Base-by-base conservation (phyloP, 768 basidiomycete genomes). In the Mycena pura region DNA sequence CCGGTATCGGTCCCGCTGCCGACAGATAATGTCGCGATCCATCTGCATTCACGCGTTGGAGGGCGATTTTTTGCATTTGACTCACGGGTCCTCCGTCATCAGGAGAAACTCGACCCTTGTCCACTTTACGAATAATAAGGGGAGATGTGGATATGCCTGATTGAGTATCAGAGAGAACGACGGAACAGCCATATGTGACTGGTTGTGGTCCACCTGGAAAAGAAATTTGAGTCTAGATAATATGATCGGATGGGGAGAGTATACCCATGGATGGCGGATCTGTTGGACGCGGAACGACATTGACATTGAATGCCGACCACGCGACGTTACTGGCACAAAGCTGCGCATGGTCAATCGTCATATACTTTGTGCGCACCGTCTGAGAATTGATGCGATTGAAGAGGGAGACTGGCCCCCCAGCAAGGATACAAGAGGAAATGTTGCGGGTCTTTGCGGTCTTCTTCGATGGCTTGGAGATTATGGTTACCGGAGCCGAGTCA, bases 301-400 rank as follows among this genome's bases (percentile, higher is more conserved):
- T 93, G 70, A 96, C 92, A 70, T 90, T 93, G 80, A 96, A 96
- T 32, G 95, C 94, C 57, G 93, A 93, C 95, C 95, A 96, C 44
- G 90, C 84, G 65, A 92, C 81, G 72, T 94, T 95, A 74, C 91
- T 93, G n/a, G 94, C 92, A 76, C 90, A 91, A 58, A 94, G 78
- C 70, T 89, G 87, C 50, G 84, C 87, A 67, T 88, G 86, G 67
- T 96, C 93, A 72, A 96, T 89, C 54, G 92, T 93, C 92, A 98
- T 95, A 76, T 96, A 98, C 80, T 96, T 96, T 57, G 95, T 97
- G 71, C 95, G 90, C 60, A 96, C 95, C 36, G 95, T 95, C 77
- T 98, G 95, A 14, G 92, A 93, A 76, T 96, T 95, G 83, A 98
- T 94, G 70, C 95, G 90, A 74, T 95, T 95, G 84, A 95, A 96